Base-by-base conservation (phyloP, 2,329 filamentous ascomycete genomes). In the Harringtonia lauricola region DNA sequence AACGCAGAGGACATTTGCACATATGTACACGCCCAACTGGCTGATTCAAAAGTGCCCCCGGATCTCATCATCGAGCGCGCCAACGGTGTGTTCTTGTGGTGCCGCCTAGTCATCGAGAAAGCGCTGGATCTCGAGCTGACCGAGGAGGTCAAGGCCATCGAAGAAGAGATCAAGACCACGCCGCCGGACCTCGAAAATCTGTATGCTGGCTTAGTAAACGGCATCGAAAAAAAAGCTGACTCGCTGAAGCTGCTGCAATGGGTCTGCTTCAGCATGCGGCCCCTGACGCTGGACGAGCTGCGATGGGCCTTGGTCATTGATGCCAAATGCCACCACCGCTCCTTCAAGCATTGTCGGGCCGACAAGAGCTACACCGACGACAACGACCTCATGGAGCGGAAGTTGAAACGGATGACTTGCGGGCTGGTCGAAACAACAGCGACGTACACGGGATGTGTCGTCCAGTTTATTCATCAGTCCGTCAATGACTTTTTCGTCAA, bases 381-480 rank as follows among this genome's bases (percentile, higher is more conserved):
- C 10, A 30, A 34, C 2, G 22, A 19, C 7, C 29, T 33, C 13
- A 41, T 41, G 19, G n/a, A 33, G 13, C n/a, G 24, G 29, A 33
- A 12, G 17, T 8, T 41, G 6, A 24, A 33, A n/a, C n/a, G 14
- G 4, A 28, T 41, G 3, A 41, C 29, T 8, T 19, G 14, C 17
- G 39, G 39, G 6, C 30, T 41, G 3, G 39, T 15, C 15, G 19
- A 41, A 15, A 12, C 26, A 8, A 10, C 14, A 10, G 12, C 12
- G 4, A 15, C 34, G 14, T 39, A 7, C 24, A 28, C 28, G 9
- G 7, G 7, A 17, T 10, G 18, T 18, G 31, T 52, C 29, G 52
- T 59, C 2, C 59, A 62, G 35, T 59, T 62, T 40, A 62, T 62
- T 30, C 59, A 63, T 26, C 55, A 61, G 41, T 55, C 59, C 3